phyloP scores from a whole-genome alignment of 202 grass and related monocot species.

The Schoenoplectus triqueter region DNA sequence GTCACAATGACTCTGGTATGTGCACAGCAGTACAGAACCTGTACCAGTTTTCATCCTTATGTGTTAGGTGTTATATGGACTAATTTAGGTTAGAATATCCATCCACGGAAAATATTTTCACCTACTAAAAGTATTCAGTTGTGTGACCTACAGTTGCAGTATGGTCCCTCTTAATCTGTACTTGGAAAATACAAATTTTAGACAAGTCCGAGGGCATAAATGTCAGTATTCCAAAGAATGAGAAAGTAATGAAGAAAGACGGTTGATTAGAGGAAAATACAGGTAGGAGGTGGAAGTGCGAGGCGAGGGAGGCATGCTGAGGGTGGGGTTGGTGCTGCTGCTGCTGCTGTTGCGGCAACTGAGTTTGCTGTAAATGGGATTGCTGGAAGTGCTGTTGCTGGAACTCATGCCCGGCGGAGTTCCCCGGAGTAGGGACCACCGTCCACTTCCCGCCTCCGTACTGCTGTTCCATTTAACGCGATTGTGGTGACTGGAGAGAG shows the following conservation, averaged over 20 bases:
- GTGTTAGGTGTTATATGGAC: background rate
- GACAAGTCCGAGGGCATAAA: background rate
- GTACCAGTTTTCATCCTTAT: background rate
- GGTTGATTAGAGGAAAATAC: background rate
- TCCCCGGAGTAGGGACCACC: constrained; percentile 35
- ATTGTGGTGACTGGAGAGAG: background rate
- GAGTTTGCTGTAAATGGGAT: constrained; percentile 26
- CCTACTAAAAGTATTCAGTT: background rate
- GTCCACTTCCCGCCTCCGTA: constrained; percentile 35
- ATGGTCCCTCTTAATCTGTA: background rate
- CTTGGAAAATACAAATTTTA: background rate
- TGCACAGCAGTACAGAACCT: background rate
- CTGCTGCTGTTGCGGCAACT: constrained; percentile 2
- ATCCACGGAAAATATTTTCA: background rate
- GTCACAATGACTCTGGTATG: background rate
- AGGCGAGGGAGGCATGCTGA: constrained; percentile 30
- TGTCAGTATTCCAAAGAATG: background rate
- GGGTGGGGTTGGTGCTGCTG: background rate
- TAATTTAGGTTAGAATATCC: background rate
- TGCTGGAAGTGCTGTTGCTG: constrained; percentile 28
- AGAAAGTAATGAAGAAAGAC: background rate
- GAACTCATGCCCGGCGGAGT: constrained; percentile 1
- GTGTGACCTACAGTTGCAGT: background rate
- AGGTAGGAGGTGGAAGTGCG: constrained; percentile 38
- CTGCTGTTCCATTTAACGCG: constrained; percentile 10